Base-by-base conservation (phyloP, 116 monocot genomes). In the Phalaenopsis hybrid region DNA sequence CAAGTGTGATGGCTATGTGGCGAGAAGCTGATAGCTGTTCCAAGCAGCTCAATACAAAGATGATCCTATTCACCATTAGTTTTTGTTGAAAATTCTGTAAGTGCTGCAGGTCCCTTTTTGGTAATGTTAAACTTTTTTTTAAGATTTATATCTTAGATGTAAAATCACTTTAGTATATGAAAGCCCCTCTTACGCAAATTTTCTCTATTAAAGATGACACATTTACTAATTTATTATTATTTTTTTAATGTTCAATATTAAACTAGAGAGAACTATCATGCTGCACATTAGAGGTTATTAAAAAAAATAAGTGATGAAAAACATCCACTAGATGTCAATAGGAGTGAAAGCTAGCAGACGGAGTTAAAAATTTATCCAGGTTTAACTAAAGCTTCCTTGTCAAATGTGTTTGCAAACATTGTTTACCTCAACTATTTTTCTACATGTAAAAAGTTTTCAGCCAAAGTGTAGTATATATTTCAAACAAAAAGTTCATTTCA, bases 151-250 rank as follows among this genome's bases (percentile, higher is more conserved):
- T 13, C 92, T 91, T 82, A 94, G 82, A 28, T 58, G 59, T 43
- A 91, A 82, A 23, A 94, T 88, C 79, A 87, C 83, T 85, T 78
- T 88, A 28, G 91, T 91, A 82, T 86, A 88, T 41, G 80, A 82
- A 85, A 97, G 91, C 34, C 92, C 96, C 96, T 97, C 74, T 76
- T 74, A 65, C 12, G 5, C 28, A 28, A 28, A 46, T 75, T 44
- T 20, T 45, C 37, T 70, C 12, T 70, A 37, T 70, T 70, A 70
- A 15, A 13, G 37, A 70, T 37, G 8, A 65, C 7, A 65, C 6
- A 9, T 23, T 25, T 65, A 25, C 9, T 8, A 21, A 23, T 23
- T 8, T 65, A 23, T 28, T 28, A 28, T 28, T 28, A 65, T 28
- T 28, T 28, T 28, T 28, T 28, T 28, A 28, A 28, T 12, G 52